Evolutionary conservation across 2,329 filamentous ascomycete genomes (phyloP), one percentile per base, ranked within the genome.

Genomic region (Calonectria fujianensis): DNA sequence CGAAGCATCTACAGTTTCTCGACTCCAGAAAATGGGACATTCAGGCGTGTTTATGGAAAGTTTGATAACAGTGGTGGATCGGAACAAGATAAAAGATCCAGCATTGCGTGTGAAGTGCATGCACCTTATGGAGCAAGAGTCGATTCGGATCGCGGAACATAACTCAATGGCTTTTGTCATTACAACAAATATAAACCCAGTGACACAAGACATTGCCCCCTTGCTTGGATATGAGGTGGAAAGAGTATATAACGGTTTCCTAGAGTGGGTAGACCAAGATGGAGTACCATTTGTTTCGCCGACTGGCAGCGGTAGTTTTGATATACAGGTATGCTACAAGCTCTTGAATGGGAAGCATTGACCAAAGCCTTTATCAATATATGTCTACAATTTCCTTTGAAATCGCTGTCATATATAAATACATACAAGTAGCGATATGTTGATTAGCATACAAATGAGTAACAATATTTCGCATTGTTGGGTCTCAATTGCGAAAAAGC

Each of bases 391-490:
- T 8, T 3, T 11, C 11, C 24, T 24, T 48, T 4, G 8, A 48
- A 2, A 11, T 48, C 0, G 41, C 8, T 20, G 8, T 3, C 8
- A 48, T 48, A 4, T 1, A 4, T n/a, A n/a, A 8, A 1, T n/a
- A 4, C 9, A n/a, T 10, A n/a, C 1, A 10, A 11, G 2, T n/a
- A 8, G 4, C 18, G 8, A 4, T 1, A 10, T 6, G n/a, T 41
- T 8, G 4, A 41, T 20, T 20, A 1, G 1, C 16, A 41, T 20
- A 20, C 7, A 7, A 7, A 41, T 41, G 7, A 41, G 13, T 41
- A 14, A 2, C 13, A 14, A 16, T 39, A 39, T 16, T 39, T 14
- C 14, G 2, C 14, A 16, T 4, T 39, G 24, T 16, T 16, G 14
- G 0, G 3, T 39, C 37, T 14, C 14, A 39, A 39, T 16, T 14